phyloP scores from a whole-genome alignment of 805 yeast species.

The Starmerella tilneyi region DNA sequence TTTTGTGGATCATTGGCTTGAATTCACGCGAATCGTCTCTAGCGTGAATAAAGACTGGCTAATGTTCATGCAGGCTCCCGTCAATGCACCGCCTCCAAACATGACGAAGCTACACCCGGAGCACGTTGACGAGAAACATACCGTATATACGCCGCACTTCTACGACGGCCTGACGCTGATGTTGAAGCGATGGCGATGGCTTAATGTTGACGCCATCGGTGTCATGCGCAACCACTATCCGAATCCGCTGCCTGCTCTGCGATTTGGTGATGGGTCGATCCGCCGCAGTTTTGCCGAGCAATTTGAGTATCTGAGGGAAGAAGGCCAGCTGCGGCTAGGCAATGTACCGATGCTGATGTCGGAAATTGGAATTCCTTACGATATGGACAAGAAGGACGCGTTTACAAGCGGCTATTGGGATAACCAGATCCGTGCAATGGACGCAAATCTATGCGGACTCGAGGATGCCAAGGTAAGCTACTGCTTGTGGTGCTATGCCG shows the following conservation, averaged over 20 bases:
- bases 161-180: constrained; percentile 90
- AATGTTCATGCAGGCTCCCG: constrained; percentile 70
- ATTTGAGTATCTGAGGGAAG: constrained; percentile 53
- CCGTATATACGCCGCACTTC: constrained; percentile 73
- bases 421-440: constrained; percentile 72
- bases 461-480: constrained; percentile 64
- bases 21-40: constrained; percentile 43
- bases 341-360: constrained; percentile 66
- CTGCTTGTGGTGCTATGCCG: constrained; percentile 79
- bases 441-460: constrained; percentile 67
- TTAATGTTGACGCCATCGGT: constrained; percentile 84
- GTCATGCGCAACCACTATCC: constrained; percentile 67
- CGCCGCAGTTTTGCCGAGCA: constrained; percentile 63
- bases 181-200: constrained; percentile 76
- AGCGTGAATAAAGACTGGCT: constrained; percentile 38
- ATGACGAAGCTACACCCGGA: constrained; percentile 43
- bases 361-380: constrained; percentile 97
- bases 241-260: constrained; percentile 61
- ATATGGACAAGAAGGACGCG: constrained; percentile 75
- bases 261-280: constrained; percentile 65
- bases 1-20: constrained; percentile 53
- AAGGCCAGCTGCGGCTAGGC: constrained; percentile 56
- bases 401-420: constrained; percentile 55
- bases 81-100: constrained; percentile 63
- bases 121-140: constrained; percentile 34